Conservation (phyloP, 805 yeast genomes). For the Candida insectorum region DNA sequence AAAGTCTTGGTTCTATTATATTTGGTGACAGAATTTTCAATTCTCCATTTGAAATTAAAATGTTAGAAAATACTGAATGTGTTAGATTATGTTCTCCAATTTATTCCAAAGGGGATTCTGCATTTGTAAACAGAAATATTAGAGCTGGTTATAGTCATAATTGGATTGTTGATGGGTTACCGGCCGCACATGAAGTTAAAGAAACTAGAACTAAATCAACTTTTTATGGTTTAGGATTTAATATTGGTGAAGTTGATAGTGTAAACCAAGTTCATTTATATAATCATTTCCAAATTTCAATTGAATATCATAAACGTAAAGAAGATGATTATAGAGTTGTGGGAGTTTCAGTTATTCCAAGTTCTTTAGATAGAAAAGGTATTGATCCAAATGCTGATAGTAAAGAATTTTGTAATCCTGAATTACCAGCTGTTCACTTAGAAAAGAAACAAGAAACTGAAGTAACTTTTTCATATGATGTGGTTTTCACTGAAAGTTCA, state of each 20-base stretch:
- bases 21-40: constrained; percentile 95
- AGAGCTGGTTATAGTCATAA: constrained; percentile 82
- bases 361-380: constrained; percentile 44
- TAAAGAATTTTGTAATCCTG: constrained; percentile 28
- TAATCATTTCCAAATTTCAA: constrained; percentile 75
- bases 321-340: constrained; percentile 78
- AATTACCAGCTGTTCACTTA: constrained; percentile 44
- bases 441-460: constrained; percentile 46
- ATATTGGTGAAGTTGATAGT: constrained; percentile 67
- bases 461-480: constrained; percentile 85
- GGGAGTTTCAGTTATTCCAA: constrained; percentile 78
- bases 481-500: constrained; percentile 61
- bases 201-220: constrained; percentile 58
- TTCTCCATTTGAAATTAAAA: constrained; percentile 79
- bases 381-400: constrained; percentile 18
- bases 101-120: constrained; percentile 64
- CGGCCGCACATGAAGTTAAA: constrained; percentile 67
- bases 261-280: constrained; percentile 55
- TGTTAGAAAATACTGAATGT: constrained; percentile 75
- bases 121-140: constrained; percentile 75
- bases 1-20: constrained; percentile 86
- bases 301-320: constrained; percentile 80
- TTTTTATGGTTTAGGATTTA: constrained; percentile 80
- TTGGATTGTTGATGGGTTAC: constrained; percentile 94
- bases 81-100: constrained; percentile 56